Evolutionary conservation across 2,329 filamentous ascomycete species (phyloP).

Genomic region (Ophiostoma australiae): DNA sequence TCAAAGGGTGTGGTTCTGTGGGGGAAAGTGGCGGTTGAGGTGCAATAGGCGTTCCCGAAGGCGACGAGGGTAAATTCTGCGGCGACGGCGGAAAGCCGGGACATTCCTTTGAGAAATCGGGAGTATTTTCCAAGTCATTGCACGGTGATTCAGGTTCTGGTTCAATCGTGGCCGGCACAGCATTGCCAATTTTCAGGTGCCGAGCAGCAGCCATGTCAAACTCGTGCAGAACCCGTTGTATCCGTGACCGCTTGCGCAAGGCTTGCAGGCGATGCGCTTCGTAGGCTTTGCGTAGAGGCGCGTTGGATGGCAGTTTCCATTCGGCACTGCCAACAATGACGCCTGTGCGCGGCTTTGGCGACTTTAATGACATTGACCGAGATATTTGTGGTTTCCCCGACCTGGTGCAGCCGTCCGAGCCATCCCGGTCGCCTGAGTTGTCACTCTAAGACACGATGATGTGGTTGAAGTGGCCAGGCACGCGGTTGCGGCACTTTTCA

Average conservation of each 20-base stretch:
- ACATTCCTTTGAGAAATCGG: neutral
- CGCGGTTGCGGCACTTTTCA: constrained; percentile 68
- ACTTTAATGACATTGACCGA: neutral
- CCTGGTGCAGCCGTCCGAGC: neutral
- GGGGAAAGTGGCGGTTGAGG: neutral
- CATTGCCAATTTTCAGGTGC: neutral
- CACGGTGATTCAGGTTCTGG: neutral
- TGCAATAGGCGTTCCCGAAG: neutral
- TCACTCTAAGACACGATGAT: constrained; percentile 59
- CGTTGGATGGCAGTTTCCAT: neutral
- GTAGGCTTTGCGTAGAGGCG: neutral
- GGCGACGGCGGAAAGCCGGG: neutral
- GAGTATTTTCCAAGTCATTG: neutral
- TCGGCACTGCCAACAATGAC: constrained; percentile 15
- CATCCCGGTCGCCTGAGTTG: neutral
- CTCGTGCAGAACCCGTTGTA: neutral
- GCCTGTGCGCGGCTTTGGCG: neutral
- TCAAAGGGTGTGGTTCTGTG: neutral
- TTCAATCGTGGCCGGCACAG: neutral
- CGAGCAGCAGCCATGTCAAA: constrained; percentile 4
- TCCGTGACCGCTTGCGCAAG: constrained; percentile 4
- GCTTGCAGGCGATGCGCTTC: neutral
- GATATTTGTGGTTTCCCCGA: neutral
- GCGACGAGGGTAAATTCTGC: neutral
- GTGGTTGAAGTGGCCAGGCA: constrained; percentile 76